Conservation (phyloP, 768 basidiomycete species). For the Lentinula sp. region DNA sequence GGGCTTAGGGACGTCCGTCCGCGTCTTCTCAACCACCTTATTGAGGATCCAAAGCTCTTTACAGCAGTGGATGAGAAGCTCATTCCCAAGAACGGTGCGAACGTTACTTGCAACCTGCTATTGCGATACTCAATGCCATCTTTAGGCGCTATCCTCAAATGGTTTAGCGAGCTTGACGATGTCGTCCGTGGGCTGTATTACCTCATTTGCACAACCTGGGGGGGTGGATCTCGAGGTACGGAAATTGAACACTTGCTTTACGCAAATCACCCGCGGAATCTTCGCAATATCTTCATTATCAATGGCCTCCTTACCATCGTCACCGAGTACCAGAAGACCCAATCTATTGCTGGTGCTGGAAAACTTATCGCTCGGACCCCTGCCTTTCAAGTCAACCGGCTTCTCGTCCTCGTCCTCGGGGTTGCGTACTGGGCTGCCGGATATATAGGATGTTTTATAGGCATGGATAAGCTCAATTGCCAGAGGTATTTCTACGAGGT, state of each 20-base stretch:
- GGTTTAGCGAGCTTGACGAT: constrained; percentile 7
- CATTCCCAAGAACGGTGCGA: no score
- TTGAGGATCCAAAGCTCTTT: no score
- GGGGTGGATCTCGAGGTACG: constrained; percentile 11
- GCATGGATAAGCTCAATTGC: neutral
- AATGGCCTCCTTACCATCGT: constrained; percentile 8
- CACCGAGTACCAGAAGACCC: constrained; percentile 11
- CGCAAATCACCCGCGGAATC: neutral
- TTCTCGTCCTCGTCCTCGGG: constrained; percentile 3
- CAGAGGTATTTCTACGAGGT: neutral
- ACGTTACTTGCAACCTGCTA: no score
- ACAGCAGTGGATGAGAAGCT: no score
- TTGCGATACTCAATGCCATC: no score
- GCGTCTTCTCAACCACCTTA: no score
- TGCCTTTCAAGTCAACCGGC: neutral
- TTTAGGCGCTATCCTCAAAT: neutral
- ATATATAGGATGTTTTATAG: neutral
- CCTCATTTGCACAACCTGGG: constrained; percentile 8
- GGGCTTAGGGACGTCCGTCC: no score
- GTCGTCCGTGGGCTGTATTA: constrained; percentile 9
- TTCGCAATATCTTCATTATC: constrained; percentile 8
- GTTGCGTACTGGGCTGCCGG: neutral
- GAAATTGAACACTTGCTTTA: constrained; percentile 13
- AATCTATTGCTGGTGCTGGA: neutral
- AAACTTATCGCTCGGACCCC: no score